Conservation (phyloP, 306 rosid species). For the Cucurbita ficifolia region DNA sequence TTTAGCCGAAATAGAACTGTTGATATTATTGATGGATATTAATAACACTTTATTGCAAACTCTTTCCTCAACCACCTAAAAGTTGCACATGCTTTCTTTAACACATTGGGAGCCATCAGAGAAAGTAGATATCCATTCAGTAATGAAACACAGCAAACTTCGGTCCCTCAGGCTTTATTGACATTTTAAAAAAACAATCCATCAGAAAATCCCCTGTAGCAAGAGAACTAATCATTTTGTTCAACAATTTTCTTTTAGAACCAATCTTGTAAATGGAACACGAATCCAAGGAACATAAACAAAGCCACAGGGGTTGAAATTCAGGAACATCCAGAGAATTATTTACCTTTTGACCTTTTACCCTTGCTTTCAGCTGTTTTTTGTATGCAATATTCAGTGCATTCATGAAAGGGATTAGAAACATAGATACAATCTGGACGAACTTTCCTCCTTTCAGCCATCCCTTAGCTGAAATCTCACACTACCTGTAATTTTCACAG, state of each 20-base stretch:
- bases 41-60: neutral
- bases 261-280: neutral
- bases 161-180: neutral
- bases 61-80: neutral
- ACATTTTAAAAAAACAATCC: too few relatives aligned
- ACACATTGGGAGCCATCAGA: neutral
- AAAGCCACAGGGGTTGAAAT: neutral
- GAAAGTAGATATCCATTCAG: neutral
- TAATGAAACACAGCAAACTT: neutral
- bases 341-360: slow-evolving; percentile 39
- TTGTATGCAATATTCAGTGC: slow-evolving; percentile 48
- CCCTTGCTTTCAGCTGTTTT: slow-evolving; percentile 52
- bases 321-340: neutral
- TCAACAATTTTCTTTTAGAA: too few relatives aligned
- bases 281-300: neutral
- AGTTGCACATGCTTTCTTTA: neutral
- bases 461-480: slow-evolving; percentile 13
- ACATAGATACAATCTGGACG: slow-evolving; percentile 46
- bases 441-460: slow-evolving; percentile 47
- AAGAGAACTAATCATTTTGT: neutral
- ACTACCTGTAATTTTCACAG: slow-evolving; percentile 9
- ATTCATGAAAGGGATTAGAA: slow-evolving; percentile 81
- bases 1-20: neutral
- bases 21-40: neutral
- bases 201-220: neutral